Evolutionary conservation across 75 land plant genomes (phyloP), one percentile per base, ranked within the genome.

Genomic region (Sequoiadendron giganteum): DNA sequence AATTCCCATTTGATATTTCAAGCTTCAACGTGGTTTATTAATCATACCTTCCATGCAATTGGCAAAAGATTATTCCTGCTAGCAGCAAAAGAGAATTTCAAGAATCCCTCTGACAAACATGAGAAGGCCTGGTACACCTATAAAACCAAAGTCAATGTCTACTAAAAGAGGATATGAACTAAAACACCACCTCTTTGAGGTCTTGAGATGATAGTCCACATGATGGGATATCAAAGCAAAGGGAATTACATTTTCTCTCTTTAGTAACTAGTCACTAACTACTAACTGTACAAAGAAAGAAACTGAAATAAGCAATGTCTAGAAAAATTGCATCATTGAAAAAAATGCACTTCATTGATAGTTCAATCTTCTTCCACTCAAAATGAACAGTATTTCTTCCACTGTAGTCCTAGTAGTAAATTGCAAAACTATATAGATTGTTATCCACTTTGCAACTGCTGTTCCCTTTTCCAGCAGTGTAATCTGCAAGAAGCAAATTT

Each of bases 161-260:
- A 45, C 30, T 47, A 21, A n/a, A 82, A 21, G 30, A 82, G 84
- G 52, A 82, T 28, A 47, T 47, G 32, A 47, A 42, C 84, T 47
- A 82, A 82, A 47, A 5, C 30, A 82, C 32, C n/a, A 10, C 84
- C 47, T 45, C 84, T 47, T 82, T n/a, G 15, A 82, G 32, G 15
- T 82, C 32, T n/a, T 45, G 32, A 82, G 84, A 82, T 82, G 84
- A 11, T 82, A 82, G 84, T 82, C 84, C 34, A 82, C 47, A 82
- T 39, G 13, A 28, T 47, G 21, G 52, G 52, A 82, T 32, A 82
- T 82, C 48, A 21, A 47, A 45, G 15, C 34, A 47, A 82, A 47
- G 49, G 32, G 48, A 45, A 82, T 9, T 30, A n/a, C n/a, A 10
- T 45, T n/a, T 28, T 49, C 49, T n/a, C 52, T 28, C 49, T 40